Evolutionary conservation across 495 filamentous ascomycete genomes (phyloP).

Genomic region (Gamarada debralockiae): DNA sequence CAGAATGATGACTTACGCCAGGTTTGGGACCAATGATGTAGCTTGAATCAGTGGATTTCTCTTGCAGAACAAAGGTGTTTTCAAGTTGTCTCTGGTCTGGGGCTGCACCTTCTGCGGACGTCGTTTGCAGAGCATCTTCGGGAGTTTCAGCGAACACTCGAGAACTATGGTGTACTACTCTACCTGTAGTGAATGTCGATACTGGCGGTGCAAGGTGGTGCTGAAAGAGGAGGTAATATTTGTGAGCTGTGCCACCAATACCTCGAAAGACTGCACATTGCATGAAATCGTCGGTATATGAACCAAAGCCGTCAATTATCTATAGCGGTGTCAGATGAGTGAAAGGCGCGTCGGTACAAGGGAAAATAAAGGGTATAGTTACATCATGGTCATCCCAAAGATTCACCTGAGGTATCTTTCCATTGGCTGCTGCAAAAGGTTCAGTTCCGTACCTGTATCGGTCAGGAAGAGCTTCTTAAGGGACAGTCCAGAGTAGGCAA

Average conservation of each 20-base stretch:
- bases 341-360: not conserved
- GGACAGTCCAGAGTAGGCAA: not conserved
- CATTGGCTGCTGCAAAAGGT: constrained; percentile 80
- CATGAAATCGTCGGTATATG: constrained; percentile 93
- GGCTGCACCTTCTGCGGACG: constrained; percentile 30
- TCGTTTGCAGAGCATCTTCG: constrained; percentile 49
- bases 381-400: constrained; percentile 92
- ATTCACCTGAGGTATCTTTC: constrained; percentile 86
- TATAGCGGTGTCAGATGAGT: constrained; percentile 30
- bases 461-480: not conserved
- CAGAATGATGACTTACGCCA: constrained; percentile 36
- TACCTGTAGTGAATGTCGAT: constrained; percentile 73
- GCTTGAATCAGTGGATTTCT: constrained; percentile 57
- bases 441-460: constrained; percentile 58
- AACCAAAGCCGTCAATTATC: constrained; percentile 91
- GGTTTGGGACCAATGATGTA: constrained; percentile 76
- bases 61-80: constrained; percentile 62
- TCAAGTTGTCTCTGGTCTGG: constrained; percentile 62
- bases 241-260: constrained; percentile 81
- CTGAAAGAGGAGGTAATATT: constrained; percentile 93
- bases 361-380: constrained; percentile 17
- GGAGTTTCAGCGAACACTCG: constrained; percentile 5
- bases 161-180: not conserved
- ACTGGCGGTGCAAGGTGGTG: constrained; percentile 81
- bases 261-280: constrained; percentile 85